Base-by-base conservation (phyloP, 306 rosid genomes). In the Coriaria nepalensis region DNA sequence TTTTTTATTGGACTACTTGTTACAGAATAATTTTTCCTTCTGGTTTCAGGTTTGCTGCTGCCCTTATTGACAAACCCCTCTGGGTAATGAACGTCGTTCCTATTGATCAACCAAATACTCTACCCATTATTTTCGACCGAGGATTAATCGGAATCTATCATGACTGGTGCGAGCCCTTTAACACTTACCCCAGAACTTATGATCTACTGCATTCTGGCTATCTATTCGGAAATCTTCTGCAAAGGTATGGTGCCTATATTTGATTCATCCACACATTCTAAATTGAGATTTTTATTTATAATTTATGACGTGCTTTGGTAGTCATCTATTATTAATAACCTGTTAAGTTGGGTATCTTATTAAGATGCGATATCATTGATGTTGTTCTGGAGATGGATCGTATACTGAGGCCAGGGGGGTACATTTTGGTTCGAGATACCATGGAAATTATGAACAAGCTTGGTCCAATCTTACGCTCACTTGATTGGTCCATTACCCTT, bases 31-130 rank as follows among this genome's bases (percentile, higher is more conserved):
- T 34, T 73, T 56, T 4, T 42, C 2, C 29, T 53, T 50, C 53
- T 37, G 14, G 35, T 61, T 78, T 40, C 78, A 90, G 98, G 62
- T 90, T 90, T 73, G 95, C 95, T 2, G 59, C 98, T 4, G 92
- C 98, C 6, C 83, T 90, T 33, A 69, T 71, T 43, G 73, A 85
- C 77, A 72, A 4, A 35, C 82, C 90, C n/a, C 39, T 81, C 33
- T 90, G 95, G 98, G 92, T 90, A 53, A 90, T 85, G 82, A 90
- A 90, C 69, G 78, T 90, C 11, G 73, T 90, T 11, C 94, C 95
- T 0, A 73, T 90, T 45, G 78, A 81, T 49, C 59, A 60, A 55
- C 76, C 74, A 3, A 86, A 90, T 59, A 79, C 94, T 52, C 79
- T 90, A 39, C 60, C 85, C 9, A 7, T 85, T 35, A 70, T 90